Evolutionary conservation across 768 basidiomycete genomes (phyloP).

Genomic region (Hydnomerulius pinastri): DNA sequence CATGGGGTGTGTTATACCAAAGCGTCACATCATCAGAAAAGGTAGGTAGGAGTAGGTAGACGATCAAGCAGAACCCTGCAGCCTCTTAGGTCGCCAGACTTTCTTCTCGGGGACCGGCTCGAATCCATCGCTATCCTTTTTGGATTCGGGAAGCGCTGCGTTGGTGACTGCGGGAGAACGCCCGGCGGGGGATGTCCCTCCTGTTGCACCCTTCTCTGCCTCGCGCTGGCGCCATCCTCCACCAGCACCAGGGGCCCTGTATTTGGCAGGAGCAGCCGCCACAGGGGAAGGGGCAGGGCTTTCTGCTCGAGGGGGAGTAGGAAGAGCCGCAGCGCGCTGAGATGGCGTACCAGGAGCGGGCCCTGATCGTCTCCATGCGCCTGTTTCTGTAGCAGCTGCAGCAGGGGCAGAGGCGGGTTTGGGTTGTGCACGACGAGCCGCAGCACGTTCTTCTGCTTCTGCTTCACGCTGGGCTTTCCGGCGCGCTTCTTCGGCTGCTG

Average conservation of each 20-base stretch:
- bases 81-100: slow-evolving; percentile 24
- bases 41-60: background rate
- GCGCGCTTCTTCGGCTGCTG: slow-evolving; percentile 55
- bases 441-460: slow-evolving; percentile 59
- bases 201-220: slow-evolving; percentile 45
- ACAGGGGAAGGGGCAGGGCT: slow-evolving; percentile 48
- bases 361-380: slow-evolving; percentile 23
- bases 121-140: slow-evolving; percentile 72
- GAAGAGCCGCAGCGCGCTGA: slow-evolving; percentile 24
- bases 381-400: slow-evolving; percentile 26
- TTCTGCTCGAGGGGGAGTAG: slow-evolving; percentile 50
- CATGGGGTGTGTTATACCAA: no score
- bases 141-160: slow-evolving; percentile 37
- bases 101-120: slow-evolving; percentile 48
- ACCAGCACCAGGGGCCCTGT: slow-evolving; percentile 39
- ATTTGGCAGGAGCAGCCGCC: slow-evolving; percentile 40
- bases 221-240: slow-evolving; percentile 65
- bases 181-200: slow-evolving; percentile 41
- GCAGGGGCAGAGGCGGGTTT: slow-evolving; percentile 35
- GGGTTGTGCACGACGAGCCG: slow-evolving; percentile 37
- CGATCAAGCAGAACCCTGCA: slow-evolving; percentile 14
- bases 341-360: slow-evolving; percentile 21
- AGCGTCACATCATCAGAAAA: slow-evolving; percentile 10
- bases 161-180: slow-evolving; percentile 9
- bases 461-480: slow-evolving; percentile 65